Base-by-base conservation (phyloP, 1,139 yeast species). In the Scheffersomyces lignicola region DNA sequence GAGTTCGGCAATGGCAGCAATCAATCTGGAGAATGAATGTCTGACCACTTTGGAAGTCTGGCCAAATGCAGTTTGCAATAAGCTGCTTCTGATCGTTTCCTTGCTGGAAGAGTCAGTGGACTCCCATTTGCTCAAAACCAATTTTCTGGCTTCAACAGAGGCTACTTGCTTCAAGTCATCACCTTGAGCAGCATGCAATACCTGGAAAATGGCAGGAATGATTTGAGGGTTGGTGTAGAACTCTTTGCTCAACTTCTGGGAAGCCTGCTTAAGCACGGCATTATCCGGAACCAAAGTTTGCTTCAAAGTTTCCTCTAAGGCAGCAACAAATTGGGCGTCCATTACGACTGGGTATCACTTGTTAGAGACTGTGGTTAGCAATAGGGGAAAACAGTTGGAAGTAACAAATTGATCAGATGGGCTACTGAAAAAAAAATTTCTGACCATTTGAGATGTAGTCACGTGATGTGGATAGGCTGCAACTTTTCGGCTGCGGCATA, bases 111-210 rank as follows among this genome's bases (percentile, higher is more conserved):
- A 76, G 49, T 81, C 83, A 34, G 78, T 56, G 3, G 37, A 37
- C 26, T 70, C 78, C 98, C 98, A 92, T 54, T 80, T 80, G 45
- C 74, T 70, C 35, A 74, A 54, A 33, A 88, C 80, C 55, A 85
- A 76, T 62, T 94, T 92, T 65, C 96, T 80, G 29, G 90, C 90
- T 65, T 92, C 98, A 41, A 92, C 96, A 43, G 97, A 95, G 12
- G 97, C 95, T 46, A 92, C 73, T 62, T 89, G 96, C 56, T 76
- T 78, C 48, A 85, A 60, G 49, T 80, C 79, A 41, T 73, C 78
- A 47, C 78, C 79, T 27, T 69, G 66, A 45, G 80, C 77, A 47
- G 73, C 72, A 61, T 85, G 92, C 55, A 88, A 73, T 45, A 92
- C 78, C 54, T 86, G 95, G 49, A 92, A 69, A 56, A 90, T 72